These are phyloP conservation scores for Borealophlyctis nickersoniae DNA, from an alignment of 192 early-diverging fungal genomes.

Conservation along the genomic window DNA sequence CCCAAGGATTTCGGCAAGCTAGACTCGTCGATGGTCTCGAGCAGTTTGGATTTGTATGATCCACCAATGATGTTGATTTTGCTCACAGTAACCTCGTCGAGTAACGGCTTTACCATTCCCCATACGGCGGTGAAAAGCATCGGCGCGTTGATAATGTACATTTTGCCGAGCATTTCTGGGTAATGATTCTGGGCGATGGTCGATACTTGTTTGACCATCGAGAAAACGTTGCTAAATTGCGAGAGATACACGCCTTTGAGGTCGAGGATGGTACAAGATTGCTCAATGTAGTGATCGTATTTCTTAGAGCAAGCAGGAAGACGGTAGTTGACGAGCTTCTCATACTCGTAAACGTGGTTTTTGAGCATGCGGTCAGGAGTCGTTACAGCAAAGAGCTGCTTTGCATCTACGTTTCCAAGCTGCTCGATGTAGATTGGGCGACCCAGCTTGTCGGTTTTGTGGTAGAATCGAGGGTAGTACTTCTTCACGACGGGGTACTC, in stretches of 20 bases:
- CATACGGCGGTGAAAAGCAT: constrained; percentile 69
- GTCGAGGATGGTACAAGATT: constrained; percentile 88
- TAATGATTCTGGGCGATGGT: constrained; percentile 91
- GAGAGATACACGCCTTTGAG: constrained; percentile 79
- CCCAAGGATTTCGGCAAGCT: constrained; percentile 42
- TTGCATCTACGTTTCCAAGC: constrained; percentile 67
- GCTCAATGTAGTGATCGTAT: constrained; percentile 65
- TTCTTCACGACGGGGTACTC: constrained; percentile 62
- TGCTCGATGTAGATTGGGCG: constrained; percentile 91
- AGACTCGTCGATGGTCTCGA: constrained; percentile 43
- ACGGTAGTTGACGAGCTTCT: constrained; percentile 65
- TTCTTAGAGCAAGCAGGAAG: constrained; percentile 75
- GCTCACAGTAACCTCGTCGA: constrained; percentile 52
- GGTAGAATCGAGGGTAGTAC: constrained; percentile 75
- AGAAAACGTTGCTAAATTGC: constrained; percentile 67
- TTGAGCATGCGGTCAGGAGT: constrained; percentile 69
- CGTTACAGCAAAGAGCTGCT: constrained; percentile 60
- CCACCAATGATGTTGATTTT: constrained; percentile 50
- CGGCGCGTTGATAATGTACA: constrained; percentile 93
- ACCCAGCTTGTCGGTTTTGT: constrained; percentile 88
- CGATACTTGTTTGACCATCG: constrained; percentile 69
- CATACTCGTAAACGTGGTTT: constrained; percentile 73
- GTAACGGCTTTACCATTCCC: constrained; percentile 44
- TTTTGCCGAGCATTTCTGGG: constrained; percentile 87
- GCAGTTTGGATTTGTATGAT: constrained; percentile 39